These are phyloP conservation scores for Coniferiporia weirii DNA, from an alignment of 1,284 basidiomycete genomes.

Conservation along the genomic window DNA sequence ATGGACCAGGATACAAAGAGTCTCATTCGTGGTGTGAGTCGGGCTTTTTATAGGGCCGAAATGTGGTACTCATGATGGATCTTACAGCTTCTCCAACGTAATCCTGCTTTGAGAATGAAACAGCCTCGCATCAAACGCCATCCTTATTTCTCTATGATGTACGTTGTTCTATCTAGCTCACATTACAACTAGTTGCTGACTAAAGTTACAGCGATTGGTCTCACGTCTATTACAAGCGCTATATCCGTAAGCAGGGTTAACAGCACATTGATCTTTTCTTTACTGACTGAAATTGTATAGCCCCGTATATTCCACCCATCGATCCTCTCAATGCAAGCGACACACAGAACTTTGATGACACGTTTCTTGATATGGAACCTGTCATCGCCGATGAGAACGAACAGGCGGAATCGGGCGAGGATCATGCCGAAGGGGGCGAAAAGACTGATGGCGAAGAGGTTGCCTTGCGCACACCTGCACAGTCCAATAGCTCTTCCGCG, in stretches of 20 bases:
- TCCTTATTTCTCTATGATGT: slow-evolving; percentile 97
- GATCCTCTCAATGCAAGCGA: slow-evolving; percentile 91
- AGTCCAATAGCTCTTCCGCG: slow-evolving; percentile 66
- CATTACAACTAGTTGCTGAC: not conserved
- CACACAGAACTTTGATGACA: slow-evolving; percentile 96
- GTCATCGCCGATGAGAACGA: slow-evolving; percentile 71
- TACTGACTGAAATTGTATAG: slow-evolving; percentile 33
- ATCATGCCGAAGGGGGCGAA: slow-evolving; percentile 28
- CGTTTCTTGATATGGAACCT: slow-evolving; percentile 93
- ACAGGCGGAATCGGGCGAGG: slow-evolving; percentile 36
- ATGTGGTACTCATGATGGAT: slow-evolving; percentile 17
- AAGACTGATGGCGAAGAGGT: slow-evolving; percentile 68
- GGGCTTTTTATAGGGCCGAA: slow-evolving; percentile 9
- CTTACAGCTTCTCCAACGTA: slow-evolving; percentile 79
- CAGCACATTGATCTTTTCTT: not conserved
- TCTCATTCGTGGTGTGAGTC: slow-evolving; percentile 84
- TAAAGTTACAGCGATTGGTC: slow-evolving; percentile 70
- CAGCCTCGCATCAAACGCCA: slow-evolving; percentile 92
- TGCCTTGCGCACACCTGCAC: slow-evolving; percentile 56
- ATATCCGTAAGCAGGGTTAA: slow-evolving; percentile 64
- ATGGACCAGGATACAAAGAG: slow-evolving; percentile 95
- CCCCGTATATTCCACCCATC: slow-evolving; percentile 95
- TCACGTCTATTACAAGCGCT: slow-evolving; percentile 91
- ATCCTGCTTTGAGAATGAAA: slow-evolving; percentile 84
- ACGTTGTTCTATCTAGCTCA: slow-evolving; percentile 30